phyloP scores from a whole-genome alignment of 2,329 filamentous ascomycete species.

The Alternaria brassicae region DNA sequence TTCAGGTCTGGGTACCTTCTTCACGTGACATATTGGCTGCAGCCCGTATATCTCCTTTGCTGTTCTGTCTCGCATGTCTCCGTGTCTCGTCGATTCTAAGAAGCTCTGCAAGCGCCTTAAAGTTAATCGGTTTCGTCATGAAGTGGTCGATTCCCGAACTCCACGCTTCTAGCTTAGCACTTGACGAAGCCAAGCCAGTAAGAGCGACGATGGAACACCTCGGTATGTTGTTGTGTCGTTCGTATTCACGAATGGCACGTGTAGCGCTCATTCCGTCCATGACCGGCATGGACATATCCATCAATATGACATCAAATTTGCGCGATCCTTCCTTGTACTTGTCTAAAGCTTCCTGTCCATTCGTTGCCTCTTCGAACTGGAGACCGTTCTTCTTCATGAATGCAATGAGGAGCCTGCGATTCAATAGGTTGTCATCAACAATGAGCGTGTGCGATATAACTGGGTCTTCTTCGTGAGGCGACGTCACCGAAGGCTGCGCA shows the following conservation, averaged over 20 bases:
- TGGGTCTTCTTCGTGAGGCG: neutral
- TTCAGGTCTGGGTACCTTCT: neutral
- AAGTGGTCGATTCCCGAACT: slow-evolving; percentile 42
- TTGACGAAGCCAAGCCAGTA: slow-evolving; percentile 39
- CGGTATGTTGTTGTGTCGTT: slow-evolving; percentile 24
- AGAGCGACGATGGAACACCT: slow-evolving; percentile 35
- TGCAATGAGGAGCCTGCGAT: slow-evolving; percentile 45
- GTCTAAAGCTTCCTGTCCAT: slow-evolving; percentile 43
- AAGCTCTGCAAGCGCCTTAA: slow-evolving; percentile 32
- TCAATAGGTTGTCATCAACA: slow-evolving; percentile 51
- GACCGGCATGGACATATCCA: slow-evolving; percentile 50
- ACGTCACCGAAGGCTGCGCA: neutral
- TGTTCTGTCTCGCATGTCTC: neutral
- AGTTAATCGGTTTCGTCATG: slow-evolving; percentile 44
- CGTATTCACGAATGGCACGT: slow-evolving; percentile 42
- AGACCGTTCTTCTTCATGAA: slow-evolving; percentile 41
- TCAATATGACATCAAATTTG: slow-evolving; percentile 39
- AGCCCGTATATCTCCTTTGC: neutral
- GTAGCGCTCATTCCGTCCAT: slow-evolving; percentile 49
- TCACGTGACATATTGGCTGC: neutral
- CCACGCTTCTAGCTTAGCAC: slow-evolving; percentile 37
- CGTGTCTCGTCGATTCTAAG: slow-evolving; percentile 19
- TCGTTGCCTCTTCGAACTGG: slow-evolving; percentile 37
- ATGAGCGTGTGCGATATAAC: slow-evolving; percentile 37
- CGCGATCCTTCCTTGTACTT: slow-evolving; percentile 26